Conservation (phyloP, 495 filamentous ascomycete species). For the Trichocladium antarcticum region DNA sequence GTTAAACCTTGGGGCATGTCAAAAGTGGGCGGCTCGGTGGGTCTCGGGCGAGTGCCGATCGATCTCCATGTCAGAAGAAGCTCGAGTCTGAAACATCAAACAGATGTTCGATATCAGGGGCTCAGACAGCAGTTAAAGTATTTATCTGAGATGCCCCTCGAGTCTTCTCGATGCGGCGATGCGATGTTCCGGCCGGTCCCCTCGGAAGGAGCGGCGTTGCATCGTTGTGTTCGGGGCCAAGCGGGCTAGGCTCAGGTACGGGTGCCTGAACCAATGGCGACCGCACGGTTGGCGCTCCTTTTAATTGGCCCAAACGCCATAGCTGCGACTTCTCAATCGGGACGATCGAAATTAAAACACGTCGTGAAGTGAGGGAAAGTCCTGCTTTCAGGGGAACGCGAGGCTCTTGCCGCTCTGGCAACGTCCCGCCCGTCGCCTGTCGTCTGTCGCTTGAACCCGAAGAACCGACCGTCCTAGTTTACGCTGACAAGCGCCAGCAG, state of each 20-base stretch:
- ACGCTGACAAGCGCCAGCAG: slow-evolving; percentile 4
- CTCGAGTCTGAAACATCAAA: slow-evolving; percentile 3
- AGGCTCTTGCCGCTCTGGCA: background rate
- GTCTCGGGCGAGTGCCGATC: too few relatives aligned
- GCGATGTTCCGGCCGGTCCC: background rate
- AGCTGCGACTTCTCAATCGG: slow-evolving; percentile 18
- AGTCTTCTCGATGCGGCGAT: background rate
- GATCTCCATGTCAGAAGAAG: background rate
- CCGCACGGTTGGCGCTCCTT: slow-evolving; percentile 7
- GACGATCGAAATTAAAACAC: slow-evolving; percentile 26
- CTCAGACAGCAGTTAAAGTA: background rate
- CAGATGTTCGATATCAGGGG: background rate
- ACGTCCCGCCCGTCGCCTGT: too few relatives aligned
- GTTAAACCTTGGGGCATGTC: too few relatives aligned
- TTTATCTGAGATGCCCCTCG: background rate
- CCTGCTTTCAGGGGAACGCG: slow-evolving; percentile 1
- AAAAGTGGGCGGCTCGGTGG: too few relatives aligned
- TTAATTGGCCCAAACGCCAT: slow-evolving; percentile 16
- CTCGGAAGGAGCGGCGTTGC: background rate
- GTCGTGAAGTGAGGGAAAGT: background rate
- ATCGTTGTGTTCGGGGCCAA: slow-evolving; percentile 1
- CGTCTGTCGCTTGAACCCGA: too few relatives aligned
- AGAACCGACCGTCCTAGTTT: too few relatives aligned
- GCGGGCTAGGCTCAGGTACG: slow-evolving; percentile 12
- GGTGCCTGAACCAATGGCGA: slow-evolving; percentile 17